Evolutionary conservation across 139 green algal species (phyloP).

Genomic region (Penium margaritaceum): DNA sequence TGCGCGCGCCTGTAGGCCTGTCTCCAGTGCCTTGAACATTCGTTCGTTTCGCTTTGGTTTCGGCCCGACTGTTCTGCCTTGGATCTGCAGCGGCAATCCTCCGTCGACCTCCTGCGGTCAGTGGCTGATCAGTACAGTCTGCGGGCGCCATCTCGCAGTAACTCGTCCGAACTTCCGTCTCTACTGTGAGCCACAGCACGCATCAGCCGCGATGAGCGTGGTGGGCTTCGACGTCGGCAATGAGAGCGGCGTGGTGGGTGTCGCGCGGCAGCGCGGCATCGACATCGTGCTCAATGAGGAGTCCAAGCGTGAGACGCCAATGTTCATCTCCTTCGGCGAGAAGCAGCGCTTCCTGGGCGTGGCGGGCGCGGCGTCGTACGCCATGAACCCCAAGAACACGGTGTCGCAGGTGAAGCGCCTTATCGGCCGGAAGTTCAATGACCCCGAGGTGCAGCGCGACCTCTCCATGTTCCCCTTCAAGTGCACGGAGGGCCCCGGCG

Average conservation of each 20-base stretch:
- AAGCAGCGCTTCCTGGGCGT: constrained; percentile 79
- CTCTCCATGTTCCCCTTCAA: constrained; percentile 65
- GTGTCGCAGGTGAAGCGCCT: constrained; percentile 85
- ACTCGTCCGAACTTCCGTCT: no score
- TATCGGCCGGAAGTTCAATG: constrained; percentile 77
- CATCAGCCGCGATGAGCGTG: constrained; percentile 82
- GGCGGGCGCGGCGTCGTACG: constrained; percentile 63
- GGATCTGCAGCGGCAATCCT: no score
- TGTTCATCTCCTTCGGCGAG: constrained; percentile 76
- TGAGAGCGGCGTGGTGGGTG: constrained; percentile 69
- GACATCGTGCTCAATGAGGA: constrained; percentile 86
- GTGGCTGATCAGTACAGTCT: no score
- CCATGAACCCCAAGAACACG: constrained; percentile 87
- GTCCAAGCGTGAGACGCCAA: constrained; percentile 81
- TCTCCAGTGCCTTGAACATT: no score
- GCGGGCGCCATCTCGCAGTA: no score
- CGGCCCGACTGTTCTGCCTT: no score
- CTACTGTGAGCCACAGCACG: no score
- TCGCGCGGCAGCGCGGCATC: constrained; percentile 77
- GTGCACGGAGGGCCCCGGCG: constrained; percentile 65
- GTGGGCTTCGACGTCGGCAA: constrained; percentile 88
- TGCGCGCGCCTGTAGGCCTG: no score
- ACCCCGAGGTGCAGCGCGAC: constrained; percentile 74
- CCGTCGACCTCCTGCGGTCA: no score
- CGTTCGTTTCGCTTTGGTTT: no score